These are phyloP conservation scores for Saccharomycopsis guyanensis DNA, from an alignment of 805 yeast genomes.

Conservation along the genomic window DNA sequence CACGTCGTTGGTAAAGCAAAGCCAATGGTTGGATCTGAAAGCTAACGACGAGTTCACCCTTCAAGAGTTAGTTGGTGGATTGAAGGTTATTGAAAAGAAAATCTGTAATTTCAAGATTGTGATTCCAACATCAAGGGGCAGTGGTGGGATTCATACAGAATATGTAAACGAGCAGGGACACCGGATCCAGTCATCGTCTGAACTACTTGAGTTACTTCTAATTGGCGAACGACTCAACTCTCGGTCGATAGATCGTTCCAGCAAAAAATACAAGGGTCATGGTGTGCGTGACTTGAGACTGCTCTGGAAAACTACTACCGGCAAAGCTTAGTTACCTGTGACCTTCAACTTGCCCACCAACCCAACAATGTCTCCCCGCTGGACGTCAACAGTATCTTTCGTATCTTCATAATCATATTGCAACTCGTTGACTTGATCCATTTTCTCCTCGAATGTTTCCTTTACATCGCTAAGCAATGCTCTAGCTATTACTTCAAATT, in stretches of 20 bases:
- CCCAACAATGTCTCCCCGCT: not conserved
- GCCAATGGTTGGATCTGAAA: slow-evolving; percentile 3
- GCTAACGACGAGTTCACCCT: not conserved
- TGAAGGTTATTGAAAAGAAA: slow-evolving; percentile 58
- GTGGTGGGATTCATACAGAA: not conserved
- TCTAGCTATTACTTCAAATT: not conserved
- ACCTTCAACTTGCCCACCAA: not conserved
- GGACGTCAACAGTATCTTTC: not conserved
- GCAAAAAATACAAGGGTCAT: slow-evolving; percentile 77
- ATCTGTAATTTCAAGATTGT: slow-evolving; percentile 56
- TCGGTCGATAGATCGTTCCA: slow-evolving; percentile 73
- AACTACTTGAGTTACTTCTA: slow-evolving; percentile 55
- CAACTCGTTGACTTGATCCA: slow-evolving; percentile 6
- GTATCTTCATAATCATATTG: slow-evolving; percentile 8
- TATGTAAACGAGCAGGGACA: slow-evolving; percentile 17
- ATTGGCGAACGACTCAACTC: slow-evolving; percentile 74
- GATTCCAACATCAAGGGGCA: slow-evolving; percentile 30
- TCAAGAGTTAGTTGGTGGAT: slow-evolving; percentile 46
- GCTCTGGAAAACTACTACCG: not conserved
- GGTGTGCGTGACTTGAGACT: slow-evolving; percentile 50
- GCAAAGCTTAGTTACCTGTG: not conserved
- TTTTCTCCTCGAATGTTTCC: slow-evolving; percentile 1
- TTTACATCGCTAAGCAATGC: not conserved
- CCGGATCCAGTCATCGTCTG: slow-evolving; percentile 8
- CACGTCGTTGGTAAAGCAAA: slow-evolving; percentile 2